These are phyloP conservation scores for Dryadomyces quercus-mongolicae DNA, from an alignment of 2,329 filamentous ascomycete species.

Conservation along the genomic window DNA sequence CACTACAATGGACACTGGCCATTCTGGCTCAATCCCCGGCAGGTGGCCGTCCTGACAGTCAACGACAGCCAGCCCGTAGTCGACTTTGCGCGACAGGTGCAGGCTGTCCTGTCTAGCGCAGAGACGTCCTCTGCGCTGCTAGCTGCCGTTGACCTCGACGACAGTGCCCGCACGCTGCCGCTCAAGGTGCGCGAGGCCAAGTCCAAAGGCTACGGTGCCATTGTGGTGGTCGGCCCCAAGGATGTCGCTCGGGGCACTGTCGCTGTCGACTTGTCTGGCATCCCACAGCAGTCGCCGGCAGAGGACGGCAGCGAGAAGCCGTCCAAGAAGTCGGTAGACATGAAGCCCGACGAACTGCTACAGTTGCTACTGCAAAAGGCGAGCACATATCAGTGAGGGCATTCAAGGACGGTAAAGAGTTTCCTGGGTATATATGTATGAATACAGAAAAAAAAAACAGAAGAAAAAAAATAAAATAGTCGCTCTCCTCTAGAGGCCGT, in stretches of 20 bases:
- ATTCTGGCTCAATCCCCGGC: slow-evolving; percentile 78
- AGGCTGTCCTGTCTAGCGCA: slow-evolving; percentile 38
- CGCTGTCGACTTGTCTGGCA: slow-evolving; percentile 27
- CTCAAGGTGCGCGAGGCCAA: slow-evolving; percentile 66
- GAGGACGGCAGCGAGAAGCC: not conserved
- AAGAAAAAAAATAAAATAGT: not conserved
- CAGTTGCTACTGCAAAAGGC: slow-evolving; percentile 32
- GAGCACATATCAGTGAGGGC: slow-evolving; percentile 32
- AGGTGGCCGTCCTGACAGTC: slow-evolving; percentile 62
- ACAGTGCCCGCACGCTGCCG: slow-evolving; percentile 45
- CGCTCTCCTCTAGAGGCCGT: not conserved
- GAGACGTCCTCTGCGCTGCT: slow-evolving; percentile 24
- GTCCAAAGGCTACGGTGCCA: slow-evolving; percentile 57
- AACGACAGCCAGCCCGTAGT: slow-evolving; percentile 47
- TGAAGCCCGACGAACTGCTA: slow-evolving; percentile 32
- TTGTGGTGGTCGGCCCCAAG: slow-evolving; percentile 59
- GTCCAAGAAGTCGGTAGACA: slow-evolving; percentile 8
- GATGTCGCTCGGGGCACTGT: slow-evolving; percentile 50
- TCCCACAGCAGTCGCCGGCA: slow-evolving; percentile 1
- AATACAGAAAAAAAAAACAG: not conserved
- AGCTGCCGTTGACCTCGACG: slow-evolving; percentile 55
- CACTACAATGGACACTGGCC: slow-evolving; percentile 71
- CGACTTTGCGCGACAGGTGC: slow-evolving; percentile 32
- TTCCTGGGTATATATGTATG: not conserved
- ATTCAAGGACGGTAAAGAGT: not conserved